Percentiles rank a stretch among this genome's conserved stretches.
phyloP scores from a whole-genome alignment of 2,329 filamentous ascomycete species.

The Coniochaeta prunicola region DNA sequence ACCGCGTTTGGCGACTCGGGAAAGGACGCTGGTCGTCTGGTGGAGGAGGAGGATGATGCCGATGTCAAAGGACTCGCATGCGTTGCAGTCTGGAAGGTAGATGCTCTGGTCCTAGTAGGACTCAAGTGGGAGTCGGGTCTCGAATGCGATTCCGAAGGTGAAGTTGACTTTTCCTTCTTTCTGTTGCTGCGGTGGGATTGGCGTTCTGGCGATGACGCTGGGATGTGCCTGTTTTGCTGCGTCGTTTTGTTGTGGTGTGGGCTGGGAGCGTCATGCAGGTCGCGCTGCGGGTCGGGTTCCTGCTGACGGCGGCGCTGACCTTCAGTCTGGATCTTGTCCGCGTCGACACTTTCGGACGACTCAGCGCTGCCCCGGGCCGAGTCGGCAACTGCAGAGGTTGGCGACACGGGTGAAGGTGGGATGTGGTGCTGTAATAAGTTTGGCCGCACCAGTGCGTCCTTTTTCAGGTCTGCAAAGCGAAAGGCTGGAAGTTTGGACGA shows the following conservation, averaged over 20 bases:
- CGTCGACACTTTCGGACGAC: background rate
- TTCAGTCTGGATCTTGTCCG: slow-evolving; percentile 4
- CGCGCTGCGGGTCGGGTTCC: slow-evolving; percentile 1
- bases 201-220: slow-evolving; percentile 3
- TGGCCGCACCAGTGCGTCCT: slow-evolving; percentile 24
- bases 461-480: slow-evolving; percentile 43
- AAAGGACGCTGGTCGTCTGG: slow-evolving; percentile 29
- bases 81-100: slow-evolving; percentile 26
- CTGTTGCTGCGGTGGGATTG: slow-evolving; percentile 4
- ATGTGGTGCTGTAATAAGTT: slow-evolving; percentile 27
- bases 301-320: background rate
- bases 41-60: slow-evolving; percentile 14
- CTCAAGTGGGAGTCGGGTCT: slow-evolving; percentile 13
- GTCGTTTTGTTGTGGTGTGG: slow-evolving; percentile 6
- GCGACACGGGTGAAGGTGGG: slow-evolving; percentile 33
- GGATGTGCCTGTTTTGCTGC: slow-evolving; percentile 2
- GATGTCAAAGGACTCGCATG: slow-evolving; percentile 10
- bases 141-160: background rate
- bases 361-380: background rate
- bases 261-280: slow-evolving; percentile 9
- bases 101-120: slow-evolving; percentile 24
- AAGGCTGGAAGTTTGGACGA: slow-evolving; percentile 49
- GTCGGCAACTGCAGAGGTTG: slow-evolving; percentile 6
- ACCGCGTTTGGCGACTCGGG: slow-evolving; percentile 22
- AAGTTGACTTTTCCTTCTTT: background rate